Conservation (phyloP, 805 yeast genomes). For the Schizosaccharomyces lindneri region DNA sequence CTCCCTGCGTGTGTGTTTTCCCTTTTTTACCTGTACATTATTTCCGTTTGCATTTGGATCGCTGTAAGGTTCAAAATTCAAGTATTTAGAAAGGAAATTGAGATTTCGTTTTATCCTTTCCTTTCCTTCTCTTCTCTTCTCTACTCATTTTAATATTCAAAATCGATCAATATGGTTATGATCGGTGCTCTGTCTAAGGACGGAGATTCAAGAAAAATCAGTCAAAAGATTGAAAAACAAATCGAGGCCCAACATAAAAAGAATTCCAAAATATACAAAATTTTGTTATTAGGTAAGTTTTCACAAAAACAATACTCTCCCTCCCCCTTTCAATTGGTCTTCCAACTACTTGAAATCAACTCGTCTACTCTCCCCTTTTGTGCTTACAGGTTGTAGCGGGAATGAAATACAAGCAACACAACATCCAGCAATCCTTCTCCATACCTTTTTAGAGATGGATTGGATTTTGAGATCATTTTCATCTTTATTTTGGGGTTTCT, state of each 20-base stretch:
- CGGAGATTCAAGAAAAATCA: slow-evolving; percentile 10
- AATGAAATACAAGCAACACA: too few relatives aligned
- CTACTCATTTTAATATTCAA: not conserved
- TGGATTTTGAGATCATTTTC: not conserved
- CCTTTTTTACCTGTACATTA: too few relatives aligned
- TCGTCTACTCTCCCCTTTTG: not conserved
- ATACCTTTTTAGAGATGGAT: slow-evolving; percentile 16
- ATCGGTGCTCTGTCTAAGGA: not conserved
- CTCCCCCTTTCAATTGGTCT: not conserved
- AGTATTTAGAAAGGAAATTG: too few relatives aligned
- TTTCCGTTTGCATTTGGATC: too few relatives aligned
- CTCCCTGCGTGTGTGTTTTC: too few relatives aligned
- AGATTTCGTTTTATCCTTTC: too few relatives aligned
- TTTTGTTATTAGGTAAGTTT: slow-evolving; percentile 27
- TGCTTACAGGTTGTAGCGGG: too few relatives aligned
- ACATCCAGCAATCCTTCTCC: not conserved
- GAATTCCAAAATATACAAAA: slow-evolving; percentile 31
- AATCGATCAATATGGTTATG: not conserved
- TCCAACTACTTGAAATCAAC: not conserved
- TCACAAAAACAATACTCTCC: not conserved
- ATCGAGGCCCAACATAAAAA: slow-evolving; percentile 7
- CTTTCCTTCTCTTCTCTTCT: too few relatives aligned
- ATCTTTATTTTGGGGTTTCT: too few relatives aligned
- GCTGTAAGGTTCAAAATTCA: too few relatives aligned
- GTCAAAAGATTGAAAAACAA: slow-evolving; percentile 22